phyloP scores from a whole-genome alignment of 179 eudicot genomes.

The Beta macrorhiza region DNA sequence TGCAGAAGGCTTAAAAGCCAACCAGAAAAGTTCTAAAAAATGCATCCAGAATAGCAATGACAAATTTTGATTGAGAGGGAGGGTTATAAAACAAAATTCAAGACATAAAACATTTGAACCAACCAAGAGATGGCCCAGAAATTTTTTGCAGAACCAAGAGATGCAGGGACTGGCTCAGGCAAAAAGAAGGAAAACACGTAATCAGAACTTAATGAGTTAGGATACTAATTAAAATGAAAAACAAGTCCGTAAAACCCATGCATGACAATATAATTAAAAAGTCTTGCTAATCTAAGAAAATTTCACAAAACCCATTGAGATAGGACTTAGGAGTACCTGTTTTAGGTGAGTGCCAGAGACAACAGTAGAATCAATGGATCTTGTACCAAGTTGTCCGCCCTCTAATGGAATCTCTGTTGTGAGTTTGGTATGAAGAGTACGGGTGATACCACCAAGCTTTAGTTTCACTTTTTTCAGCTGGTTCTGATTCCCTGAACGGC shows the following conservation, averaged over 20 bases:
- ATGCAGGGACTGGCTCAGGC: not conserved
- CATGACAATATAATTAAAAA: not conserved
- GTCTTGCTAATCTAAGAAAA: not conserved
- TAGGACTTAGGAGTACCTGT: conserved; percentile 12
- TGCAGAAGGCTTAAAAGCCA: not conserved
- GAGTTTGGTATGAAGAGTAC: conserved; percentile 33
- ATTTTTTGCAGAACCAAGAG: not conserved
- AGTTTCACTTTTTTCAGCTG: conserved; percentile 38
- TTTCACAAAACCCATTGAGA: not conserved
- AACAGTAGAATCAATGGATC: conserved; percentile 2
- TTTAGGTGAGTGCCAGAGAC: conserved; percentile 12
- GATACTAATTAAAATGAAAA: not conserved
- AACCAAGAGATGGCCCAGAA: not conserved
- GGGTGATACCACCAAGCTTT: conserved; percentile 43
- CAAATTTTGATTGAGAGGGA: not conserved
- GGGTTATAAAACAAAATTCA: not conserved
- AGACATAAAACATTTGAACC: not conserved
- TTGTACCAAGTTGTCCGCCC: conserved; percentile 5
- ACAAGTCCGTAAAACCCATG: not conserved
- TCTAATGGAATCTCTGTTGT: conserved; percentile 4
- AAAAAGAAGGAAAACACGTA: not conserved
- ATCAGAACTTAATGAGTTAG: not conserved
- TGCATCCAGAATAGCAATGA: not conserved
- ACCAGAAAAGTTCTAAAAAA: not conserved
- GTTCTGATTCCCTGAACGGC: conserved; percentile 26